phyloP scores from a whole-genome alignment of 225 moss, liverwort and hornwort genomes.

The Neckera pumila region DNA sequence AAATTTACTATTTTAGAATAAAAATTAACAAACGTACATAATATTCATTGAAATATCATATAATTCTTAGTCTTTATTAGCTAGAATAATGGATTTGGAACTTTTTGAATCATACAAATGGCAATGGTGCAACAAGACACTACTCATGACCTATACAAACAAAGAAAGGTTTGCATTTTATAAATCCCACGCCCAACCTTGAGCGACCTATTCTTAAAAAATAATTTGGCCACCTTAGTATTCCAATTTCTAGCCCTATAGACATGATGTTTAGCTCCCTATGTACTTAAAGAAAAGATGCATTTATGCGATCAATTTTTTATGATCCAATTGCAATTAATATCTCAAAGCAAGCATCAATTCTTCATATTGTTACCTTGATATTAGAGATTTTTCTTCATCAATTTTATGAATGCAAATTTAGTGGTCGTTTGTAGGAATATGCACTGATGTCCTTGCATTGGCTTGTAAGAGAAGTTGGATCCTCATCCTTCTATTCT shows the following conservation, averaged over 20 bases:
- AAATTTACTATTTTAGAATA: neutral
- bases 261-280: neutral
- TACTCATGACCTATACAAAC: neutral
- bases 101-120: neutral
- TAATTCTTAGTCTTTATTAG: accelerated
- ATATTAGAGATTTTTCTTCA: neutral
- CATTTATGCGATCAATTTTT: accelerated
- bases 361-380: neutral
- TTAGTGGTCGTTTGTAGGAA: neutral
- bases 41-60: neutral
- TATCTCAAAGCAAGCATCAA: neutral
- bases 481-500: accelerated
- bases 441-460: neutral
- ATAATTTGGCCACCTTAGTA: accelerated
- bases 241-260: accelerated
- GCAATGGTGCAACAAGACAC: neutral
- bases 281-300: no score
- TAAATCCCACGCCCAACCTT: neutral
- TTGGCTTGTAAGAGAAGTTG: neutral
- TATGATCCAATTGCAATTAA: neutral
- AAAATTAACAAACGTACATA: neutral
- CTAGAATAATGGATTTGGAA: neutral
- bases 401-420: accelerated
- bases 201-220: neutral
- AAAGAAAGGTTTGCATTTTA: accelerated